Evolutionary conservation across 192 early-diverging fungal species (phyloP).

Genomic region (Radiomyces spectabilis): DNA sequence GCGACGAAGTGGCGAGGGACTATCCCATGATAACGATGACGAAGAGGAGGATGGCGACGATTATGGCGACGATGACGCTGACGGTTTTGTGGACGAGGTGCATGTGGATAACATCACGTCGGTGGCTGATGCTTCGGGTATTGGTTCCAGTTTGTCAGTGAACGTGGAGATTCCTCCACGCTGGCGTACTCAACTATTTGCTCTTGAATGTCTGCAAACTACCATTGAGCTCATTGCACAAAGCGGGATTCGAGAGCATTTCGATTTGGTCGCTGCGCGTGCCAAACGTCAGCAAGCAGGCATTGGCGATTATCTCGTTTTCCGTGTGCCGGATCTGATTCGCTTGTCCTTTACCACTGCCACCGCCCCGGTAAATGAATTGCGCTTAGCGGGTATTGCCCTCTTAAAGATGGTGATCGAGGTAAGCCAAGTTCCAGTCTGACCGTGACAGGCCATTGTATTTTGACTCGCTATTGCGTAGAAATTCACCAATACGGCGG

Average conservation of each 20-base stretch:
- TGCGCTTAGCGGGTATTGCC: conserved; percentile 72
- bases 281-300: conserved; percentile 42
- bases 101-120: conserved; percentile 21
- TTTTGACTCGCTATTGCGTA: conserved; percentile 9
- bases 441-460: not conserved
- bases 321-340: conserved; percentile 78
- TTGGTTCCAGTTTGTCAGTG: conserved; percentile 14
- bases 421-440: conserved; percentile 16
- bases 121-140: conserved; percentile 23
- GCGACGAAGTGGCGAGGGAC: too few relatives aligned
- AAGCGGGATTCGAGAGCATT: conserved; percentile 54
- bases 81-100: conserved; percentile 30
- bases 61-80: conserved; percentile 35
- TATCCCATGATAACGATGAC: not conserved
- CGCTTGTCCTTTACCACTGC: conserved; percentile 87
- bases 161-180: conserved; percentile 44
- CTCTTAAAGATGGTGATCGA: conserved; percentile 75
- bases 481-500: conserved; percentile 65
- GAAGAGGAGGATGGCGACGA: conserved; percentile 17
- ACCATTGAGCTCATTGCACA: conserved; percentile 53
- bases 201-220: conserved; percentile 62
- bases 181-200: conserved; percentile 81
- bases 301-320: conserved; percentile 61
- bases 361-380: conserved; percentile 61
- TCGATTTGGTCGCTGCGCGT: conserved; percentile 59